phyloP scores from a whole-genome alignment of 192 early-diverging fungal genomes.

The Coemansia sp. region DNA sequence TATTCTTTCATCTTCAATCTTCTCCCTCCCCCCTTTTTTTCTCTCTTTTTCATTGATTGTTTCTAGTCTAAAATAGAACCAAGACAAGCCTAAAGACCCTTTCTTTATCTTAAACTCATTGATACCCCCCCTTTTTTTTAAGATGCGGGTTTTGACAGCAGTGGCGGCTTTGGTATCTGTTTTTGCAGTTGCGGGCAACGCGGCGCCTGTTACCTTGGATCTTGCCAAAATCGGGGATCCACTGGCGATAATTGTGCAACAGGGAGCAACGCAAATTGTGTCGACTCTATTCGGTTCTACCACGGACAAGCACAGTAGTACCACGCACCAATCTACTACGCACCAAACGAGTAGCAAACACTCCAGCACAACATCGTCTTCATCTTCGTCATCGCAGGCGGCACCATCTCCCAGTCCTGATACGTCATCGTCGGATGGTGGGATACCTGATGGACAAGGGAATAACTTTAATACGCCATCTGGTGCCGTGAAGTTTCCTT shows the following conservation, averaged over 20 bases:
- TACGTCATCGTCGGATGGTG: constrained; percentile 3
- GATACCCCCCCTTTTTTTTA: not conserved
- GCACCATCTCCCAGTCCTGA: constrained; percentile 4
- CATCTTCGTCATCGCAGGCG: not conserved
- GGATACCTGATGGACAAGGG: constrained; percentile 44
- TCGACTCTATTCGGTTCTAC: not conserved
- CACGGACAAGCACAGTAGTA: not conserved
- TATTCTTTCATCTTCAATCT: not conserved
- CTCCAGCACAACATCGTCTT: not conserved
- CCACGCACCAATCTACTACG: not conserved
- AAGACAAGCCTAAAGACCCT: not conserved
- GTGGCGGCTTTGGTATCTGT: not conserved
- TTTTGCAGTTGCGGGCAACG: not conserved
- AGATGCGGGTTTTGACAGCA: constrained; percentile 10
- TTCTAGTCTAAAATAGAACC: not conserved
- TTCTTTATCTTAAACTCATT: not conserved
- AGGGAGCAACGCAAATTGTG: not conserved
- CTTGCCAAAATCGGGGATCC: constrained; percentile 10
- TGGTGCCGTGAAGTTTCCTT: constrained; percentile 46
- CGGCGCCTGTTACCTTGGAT: constrained; percentile 8
- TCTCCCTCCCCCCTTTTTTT: not conserved
- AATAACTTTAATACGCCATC: constrained; percentile 35
- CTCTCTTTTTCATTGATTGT: not conserved
- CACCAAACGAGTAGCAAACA: not conserved
- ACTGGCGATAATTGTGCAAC: constrained; percentile 9